These are phyloP conservation scores for Apophysomyces trapeziformis DNA, from an alignment of 371 early-diverging fungal species.

Conservation along the genomic window DNA sequence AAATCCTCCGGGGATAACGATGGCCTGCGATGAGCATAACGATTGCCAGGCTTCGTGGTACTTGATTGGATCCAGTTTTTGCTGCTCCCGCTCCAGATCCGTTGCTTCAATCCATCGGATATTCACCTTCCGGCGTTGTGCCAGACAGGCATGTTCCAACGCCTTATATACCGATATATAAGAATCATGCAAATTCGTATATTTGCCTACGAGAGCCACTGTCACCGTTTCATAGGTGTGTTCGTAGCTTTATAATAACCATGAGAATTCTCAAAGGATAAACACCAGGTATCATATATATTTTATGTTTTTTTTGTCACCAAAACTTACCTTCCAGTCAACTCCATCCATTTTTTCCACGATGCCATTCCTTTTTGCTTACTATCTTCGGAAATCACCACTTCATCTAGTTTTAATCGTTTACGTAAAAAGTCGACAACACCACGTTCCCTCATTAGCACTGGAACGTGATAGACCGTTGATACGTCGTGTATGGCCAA, in stretches of 20 bases:
- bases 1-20: slow-evolving; percentile 99
- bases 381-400: slow-evolving; percentile 56
- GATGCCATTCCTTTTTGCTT: slow-evolving; percentile 62
- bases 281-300: background rate
- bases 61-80: slow-evolving; percentile 80
- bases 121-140: slow-evolving; percentile 79
- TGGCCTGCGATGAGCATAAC: slow-evolving; percentile 91
- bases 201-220: slow-evolving; percentile 98
- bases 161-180: slow-evolving; percentile 98
- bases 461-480: slow-evolving; percentile 96
- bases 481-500: slow-evolving; percentile 95
- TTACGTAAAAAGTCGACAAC: slow-evolving; percentile 81
- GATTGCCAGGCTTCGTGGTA: slow-evolving; percentile 94
- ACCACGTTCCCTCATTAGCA: slow-evolving; percentile 87
- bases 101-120: slow-evolving; percentile 96
- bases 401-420: slow-evolving; percentile 75
- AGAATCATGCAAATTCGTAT: slow-evolving; percentile 93
- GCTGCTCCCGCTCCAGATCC: slow-evolving; percentile 81
- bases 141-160: slow-evolving; percentile 91
- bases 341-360: slow-evolving; percentile 84
- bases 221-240: slow-evolving; percentile 85
- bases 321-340: slow-evolving; percentile 63
- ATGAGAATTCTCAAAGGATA: too few relatives aligned
- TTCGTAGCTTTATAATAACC: slow-evolving; percentile 57
- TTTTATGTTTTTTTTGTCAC: background rate